phyloP scores from a whole-genome alignment of 345 rosid species.

The Bruguiera sexangula region DNA sequence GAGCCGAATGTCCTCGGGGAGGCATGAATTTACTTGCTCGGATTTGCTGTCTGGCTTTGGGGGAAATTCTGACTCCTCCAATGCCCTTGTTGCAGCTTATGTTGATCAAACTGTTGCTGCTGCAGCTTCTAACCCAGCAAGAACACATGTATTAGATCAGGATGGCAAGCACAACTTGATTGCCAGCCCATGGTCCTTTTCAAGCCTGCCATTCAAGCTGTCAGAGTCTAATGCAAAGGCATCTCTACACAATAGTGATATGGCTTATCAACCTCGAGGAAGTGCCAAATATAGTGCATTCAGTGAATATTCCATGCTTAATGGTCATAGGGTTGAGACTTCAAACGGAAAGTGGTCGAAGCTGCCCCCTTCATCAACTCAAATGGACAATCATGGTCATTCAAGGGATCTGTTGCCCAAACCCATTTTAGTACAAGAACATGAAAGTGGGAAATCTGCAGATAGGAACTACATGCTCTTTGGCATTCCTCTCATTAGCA shows the following conservation, averaged over 20 bases:
- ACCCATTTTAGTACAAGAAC: constrained; percentile 32
- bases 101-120: constrained; percentile 35
- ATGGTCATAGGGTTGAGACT: constrained; percentile 39
- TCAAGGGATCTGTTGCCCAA: constrained; percentile 38
- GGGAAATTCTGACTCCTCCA: constrained; percentile 36
- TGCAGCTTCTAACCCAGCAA: constrained; percentile 25
- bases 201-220: constrained; percentile 49
- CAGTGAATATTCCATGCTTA: constrained; percentile 41
- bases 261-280: constrained; percentile 35
- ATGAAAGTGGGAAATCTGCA: constrained; percentile 38
- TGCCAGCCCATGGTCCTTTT: constrained; percentile 47
- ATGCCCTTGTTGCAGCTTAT: constrained; percentile 32
- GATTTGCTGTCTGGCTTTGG: constrained; percentile 69
- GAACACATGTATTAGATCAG: constrained; percentile 38
- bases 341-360: constrained; percentile 54
- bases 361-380: constrained; percentile 41
- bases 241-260: constrained; percentile 33
- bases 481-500: constrained; percentile 60
- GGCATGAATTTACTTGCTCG: constrained; percentile 52
- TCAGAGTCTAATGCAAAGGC: constrained; percentile 33
- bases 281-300: constrained; percentile 35
- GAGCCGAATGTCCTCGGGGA: constrained; percentile 42
- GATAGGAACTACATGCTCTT: constrained; percentile 67
- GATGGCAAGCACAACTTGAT: constrained; percentile 44
- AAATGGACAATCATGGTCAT: constrained; percentile 36